These are phyloP conservation scores for Colletotrichum lindemuthianum DNA, from an alignment of 2,329 filamentous ascomycete genomes.

Conservation along the genomic window DNA sequence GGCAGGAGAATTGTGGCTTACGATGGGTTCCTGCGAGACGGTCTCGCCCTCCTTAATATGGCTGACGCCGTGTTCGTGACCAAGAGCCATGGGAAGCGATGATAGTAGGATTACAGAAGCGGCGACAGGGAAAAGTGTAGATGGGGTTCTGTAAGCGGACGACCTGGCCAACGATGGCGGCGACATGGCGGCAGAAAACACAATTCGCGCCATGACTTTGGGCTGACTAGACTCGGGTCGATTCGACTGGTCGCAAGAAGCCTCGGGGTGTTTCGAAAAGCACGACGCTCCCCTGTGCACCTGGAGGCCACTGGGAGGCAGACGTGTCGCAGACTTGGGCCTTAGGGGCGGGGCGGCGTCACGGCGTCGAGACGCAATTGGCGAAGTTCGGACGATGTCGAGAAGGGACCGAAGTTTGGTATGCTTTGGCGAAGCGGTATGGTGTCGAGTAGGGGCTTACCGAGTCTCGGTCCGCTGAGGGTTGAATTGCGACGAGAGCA, in stretches of 20 bases:
- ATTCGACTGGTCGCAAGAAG: no score
- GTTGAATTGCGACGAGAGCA: no score
- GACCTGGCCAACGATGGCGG: neutral
- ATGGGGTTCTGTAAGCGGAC: conserved; percentile 6
- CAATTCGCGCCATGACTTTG: conserved; percentile 26
- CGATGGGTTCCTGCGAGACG: conserved; percentile 78
- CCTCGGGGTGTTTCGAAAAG: conserved; percentile 25
- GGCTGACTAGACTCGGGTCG: no score
- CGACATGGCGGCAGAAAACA: conserved; percentile 32
- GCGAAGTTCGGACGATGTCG: conserved; percentile 33
- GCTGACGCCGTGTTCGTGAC: conserved; percentile 61
- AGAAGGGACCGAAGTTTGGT: conserved; percentile 2
- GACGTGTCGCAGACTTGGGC: conserved; percentile 36
- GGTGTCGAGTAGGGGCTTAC: neutral
- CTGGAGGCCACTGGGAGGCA: conserved; percentile 23
- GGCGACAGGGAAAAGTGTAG: neutral
- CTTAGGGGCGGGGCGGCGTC: conserved; percentile 29
- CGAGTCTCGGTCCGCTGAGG: neutral
- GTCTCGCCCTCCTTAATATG: conserved; percentile 75
- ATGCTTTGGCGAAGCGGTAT: neutral
- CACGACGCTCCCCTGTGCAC: conserved; percentile 17
- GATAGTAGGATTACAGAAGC: conserved; percentile 26
- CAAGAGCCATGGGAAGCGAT: conserved; percentile 37
- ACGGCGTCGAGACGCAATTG: conserved; percentile 32
- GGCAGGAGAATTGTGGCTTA: conserved; percentile 52